A percentile compares a stretch with the other conserved stretches of the same genome.
Evolutionary conservation across 805 yeast species (phyloP).

Genomic region (Schwanniomyces pseudopolymorphus): DNA sequence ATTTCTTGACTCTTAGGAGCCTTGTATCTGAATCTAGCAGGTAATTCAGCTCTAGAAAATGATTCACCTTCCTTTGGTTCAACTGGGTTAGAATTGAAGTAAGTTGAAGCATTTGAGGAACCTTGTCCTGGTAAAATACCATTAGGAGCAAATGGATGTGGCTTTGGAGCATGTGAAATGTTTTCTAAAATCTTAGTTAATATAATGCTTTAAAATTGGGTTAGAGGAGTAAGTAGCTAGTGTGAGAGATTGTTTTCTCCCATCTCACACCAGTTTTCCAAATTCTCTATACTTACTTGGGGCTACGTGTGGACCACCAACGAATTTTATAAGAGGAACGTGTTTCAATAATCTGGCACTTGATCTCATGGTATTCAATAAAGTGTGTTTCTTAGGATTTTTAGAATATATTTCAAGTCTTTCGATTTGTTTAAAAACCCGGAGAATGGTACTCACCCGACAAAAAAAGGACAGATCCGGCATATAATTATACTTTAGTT

Average conservation of each 20-base stretch:
- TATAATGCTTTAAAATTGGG: background rate
- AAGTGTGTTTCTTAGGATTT: background rate
- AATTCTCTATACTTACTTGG: constrained; percentile 39
- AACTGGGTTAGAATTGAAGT: constrained; percentile 33
- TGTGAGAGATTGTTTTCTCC: background rate
- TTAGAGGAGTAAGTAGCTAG: background rate
- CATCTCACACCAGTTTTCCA: background rate
- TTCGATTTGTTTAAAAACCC: background rate
- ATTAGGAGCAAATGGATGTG: constrained; percentile 43
- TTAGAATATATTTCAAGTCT: background rate
- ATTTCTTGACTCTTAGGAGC: constrained; percentile 66
- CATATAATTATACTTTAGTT: background rate
- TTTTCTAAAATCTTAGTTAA: constrained; percentile 9
- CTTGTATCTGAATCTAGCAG: constrained; percentile 70
- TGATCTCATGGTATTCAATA: constrained; percentile 26
- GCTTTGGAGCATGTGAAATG: constrained; percentile 24
- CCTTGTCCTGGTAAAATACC: constrained; percentile 40
- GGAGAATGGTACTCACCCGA: background rate
- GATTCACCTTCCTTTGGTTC: constrained; percentile 41
- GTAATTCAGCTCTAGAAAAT: constrained; percentile 63
- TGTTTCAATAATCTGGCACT: constrained; percentile 37
- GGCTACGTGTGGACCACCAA: constrained; percentile 73
- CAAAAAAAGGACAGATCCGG: background rate
- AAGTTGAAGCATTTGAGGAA: constrained; percentile 10
- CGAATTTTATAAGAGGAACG: constrained; percentile 78